phyloP scores from a whole-genome alignment of 2,329 filamentous ascomycete genomes.

The Diplodia corticola region DNA sequence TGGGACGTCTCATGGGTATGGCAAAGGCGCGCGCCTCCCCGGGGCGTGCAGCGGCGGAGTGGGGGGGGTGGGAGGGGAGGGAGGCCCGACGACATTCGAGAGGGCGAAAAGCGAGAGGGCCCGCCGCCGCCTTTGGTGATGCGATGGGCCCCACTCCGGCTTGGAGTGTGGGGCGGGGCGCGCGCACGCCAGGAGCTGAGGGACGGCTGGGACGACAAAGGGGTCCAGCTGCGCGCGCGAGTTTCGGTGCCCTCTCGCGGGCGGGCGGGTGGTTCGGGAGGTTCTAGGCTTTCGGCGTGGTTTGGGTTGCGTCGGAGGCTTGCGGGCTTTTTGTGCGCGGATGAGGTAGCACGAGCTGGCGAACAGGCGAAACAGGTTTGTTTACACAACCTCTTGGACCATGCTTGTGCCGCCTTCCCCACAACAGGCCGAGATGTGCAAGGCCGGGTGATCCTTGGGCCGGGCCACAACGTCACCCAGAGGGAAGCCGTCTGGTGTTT shows the following conservation, averaged over 20 bases:
- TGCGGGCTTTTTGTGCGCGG: background rate
- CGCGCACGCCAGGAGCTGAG: background rate
- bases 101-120: background rate
- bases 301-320: background rate
- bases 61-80: background rate
- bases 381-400: constrained; percentile 8
- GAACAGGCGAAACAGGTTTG: background rate
- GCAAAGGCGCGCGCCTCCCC: background rate
- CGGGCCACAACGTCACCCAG: background rate
- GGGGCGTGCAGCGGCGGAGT: background rate
- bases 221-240: background rate
- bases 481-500: background rate
- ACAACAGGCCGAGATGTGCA: background rate
- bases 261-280: background rate
- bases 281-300: background rate
- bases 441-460: background rate
- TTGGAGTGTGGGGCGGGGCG: background rate
- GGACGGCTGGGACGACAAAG: background rate
- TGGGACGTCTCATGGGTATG: background rate
- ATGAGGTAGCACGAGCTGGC: background rate
- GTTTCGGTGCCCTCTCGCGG: background rate
- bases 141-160: background rate
- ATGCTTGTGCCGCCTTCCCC: background rate
- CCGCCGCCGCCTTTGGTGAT: background rate
- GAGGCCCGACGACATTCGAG: background rate